phyloP scores from a whole-genome alignment of 1,284 basidiomycete genomes.

The Trametes pubescens region DNA sequence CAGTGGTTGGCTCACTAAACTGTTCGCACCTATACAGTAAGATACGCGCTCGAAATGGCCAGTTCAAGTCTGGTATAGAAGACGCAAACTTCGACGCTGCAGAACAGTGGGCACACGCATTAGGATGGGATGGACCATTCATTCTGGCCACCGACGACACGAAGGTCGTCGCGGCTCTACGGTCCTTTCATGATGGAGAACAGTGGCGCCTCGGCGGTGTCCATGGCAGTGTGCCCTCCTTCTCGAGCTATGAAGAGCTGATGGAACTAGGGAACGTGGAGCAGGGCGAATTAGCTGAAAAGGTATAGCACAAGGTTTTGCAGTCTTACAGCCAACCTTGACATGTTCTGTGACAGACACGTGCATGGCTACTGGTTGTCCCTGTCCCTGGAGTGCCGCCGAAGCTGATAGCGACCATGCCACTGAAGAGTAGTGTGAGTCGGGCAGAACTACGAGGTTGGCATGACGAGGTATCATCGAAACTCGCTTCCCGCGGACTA shows the following conservation, averaged over 20 bases:
- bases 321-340: neutral
- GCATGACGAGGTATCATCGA: neutral
- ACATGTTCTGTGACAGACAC: neutral
- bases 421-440: neutral
- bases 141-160: constrained; percentile 10
- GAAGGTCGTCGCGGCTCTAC: constrained; percentile 7
- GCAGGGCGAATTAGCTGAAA: neutral
- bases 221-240: constrained; percentile 1
- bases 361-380: constrained; percentile 1
- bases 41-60: neutral
- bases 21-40: neutral
- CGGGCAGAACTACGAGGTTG: constrained; percentile 4
- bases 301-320: neutral
- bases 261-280: neutral
- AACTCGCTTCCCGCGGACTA: neutral
- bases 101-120: neutral
- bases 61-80: constrained; percentile 7
- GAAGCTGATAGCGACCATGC: constrained; percentile 12
- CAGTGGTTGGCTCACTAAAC: neutral
- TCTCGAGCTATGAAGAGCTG: constrained; percentile 9
- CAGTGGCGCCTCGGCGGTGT: constrained; percentile 10
- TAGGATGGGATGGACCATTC: constrained; percentile 10
- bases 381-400: constrained; percentile 2
- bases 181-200: constrained; percentile 4
- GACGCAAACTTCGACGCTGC: constrained; percentile 12